phyloP scores from a whole-genome alignment of 192 early-diverging fungal genomes.

The Coemansia sp. region DNA sequence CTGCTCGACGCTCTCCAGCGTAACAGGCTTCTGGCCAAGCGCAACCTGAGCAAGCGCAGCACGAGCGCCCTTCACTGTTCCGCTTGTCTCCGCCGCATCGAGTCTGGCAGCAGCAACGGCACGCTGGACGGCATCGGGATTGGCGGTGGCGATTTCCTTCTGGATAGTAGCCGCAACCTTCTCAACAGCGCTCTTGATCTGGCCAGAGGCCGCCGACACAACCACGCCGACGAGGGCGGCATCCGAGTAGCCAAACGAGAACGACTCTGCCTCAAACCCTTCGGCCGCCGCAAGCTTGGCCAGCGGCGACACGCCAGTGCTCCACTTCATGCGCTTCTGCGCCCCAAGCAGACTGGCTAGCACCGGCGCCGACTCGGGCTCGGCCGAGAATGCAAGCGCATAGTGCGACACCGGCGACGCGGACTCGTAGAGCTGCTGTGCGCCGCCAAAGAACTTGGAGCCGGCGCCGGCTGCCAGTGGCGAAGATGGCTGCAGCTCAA shows the following conservation, averaged over 20 bases:
- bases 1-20: constrained; percentile 29
- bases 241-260: constrained; percentile 87
- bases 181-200: constrained; percentile 65
- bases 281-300: constrained; percentile 62
- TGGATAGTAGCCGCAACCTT: constrained; percentile 62
- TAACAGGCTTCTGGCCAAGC: constrained; percentile 21
- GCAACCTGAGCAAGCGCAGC: constrained; percentile 24
- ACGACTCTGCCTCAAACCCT: constrained; percentile 65
- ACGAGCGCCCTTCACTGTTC: constrained; percentile 20
- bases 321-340: constrained; percentile 64
- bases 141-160: constrained; percentile 56
- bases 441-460: constrained; percentile 82
- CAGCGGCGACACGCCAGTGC: constrained; percentile 63
- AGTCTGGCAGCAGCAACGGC: constrained; percentile 56
- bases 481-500: constrained; percentile 21
- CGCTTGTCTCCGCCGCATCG: constrained; percentile 28
- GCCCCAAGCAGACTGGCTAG: constrained; percentile 65
- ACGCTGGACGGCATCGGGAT: constrained; percentile 61
- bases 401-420: constrained; percentile 61
- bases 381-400: constrained; percentile 81
- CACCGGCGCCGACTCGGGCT: constrained; percentile 66
- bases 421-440: constrained; percentile 71
- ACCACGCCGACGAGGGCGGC: constrained; percentile 88
- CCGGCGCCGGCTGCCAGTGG: constrained; percentile 29
- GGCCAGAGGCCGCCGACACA: constrained; percentile 58